phyloP scores from a whole-genome alignment of 768 basidiomycete species.

The Kwoniella dendrophila region DNA sequence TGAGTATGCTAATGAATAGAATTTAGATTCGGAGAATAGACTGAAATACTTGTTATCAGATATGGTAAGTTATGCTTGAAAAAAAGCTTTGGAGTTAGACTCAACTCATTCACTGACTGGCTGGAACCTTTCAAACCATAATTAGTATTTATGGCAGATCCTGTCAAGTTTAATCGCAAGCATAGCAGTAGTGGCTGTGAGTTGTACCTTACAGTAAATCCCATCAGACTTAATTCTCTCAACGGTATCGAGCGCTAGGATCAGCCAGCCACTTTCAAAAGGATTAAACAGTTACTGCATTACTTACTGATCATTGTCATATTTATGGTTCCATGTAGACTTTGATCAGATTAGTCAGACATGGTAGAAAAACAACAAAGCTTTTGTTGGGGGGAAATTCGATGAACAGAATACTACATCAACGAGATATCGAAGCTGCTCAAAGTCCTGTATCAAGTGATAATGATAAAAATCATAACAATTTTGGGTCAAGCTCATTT shows the following conservation, averaged over 20 bases:
- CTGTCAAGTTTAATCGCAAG: conserved; percentile 30
- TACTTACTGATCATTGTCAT: background rate
- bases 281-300: too few species aligned
- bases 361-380: conserved; percentile 8
- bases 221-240: background rate
- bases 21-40: conserved; percentile 1
- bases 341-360: conserved; percentile 4
- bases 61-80: conserved; percentile 18
- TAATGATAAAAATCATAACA: too few species aligned
- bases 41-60: conserved; percentile 18
- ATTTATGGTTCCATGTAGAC: background rate
- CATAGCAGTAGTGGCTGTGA: conserved; percentile 19
- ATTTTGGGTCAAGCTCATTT: background rate
- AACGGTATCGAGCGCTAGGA: too few species aligned
- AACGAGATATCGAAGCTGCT: background rate
- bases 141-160: conserved; percentile 36
- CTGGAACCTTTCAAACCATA: background rate
- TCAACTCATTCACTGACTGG: background rate
- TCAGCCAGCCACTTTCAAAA: too few species aligned
- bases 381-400: conserved; percentile 11
- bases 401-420: conserved; percentile 11
- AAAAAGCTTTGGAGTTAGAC: too few species aligned
- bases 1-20: background rate
- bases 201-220: conserved; percentile 1
- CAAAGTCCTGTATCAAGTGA: background rate